phyloP scores from a whole-genome alignment of 768 basidiomycete genomes.

The Leccinum obscurum region DNA sequence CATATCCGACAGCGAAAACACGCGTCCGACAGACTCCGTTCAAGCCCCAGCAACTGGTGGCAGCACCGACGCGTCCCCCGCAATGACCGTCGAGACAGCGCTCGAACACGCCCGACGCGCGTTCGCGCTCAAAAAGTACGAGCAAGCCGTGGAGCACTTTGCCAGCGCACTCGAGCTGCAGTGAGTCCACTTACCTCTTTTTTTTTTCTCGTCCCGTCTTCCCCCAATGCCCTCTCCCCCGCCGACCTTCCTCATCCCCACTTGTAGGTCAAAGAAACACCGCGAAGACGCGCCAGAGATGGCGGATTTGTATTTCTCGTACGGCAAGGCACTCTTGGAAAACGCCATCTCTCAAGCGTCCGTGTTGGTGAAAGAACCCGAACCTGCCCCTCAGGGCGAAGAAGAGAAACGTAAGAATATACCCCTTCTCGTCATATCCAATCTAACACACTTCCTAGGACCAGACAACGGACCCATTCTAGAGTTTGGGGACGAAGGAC shows the following conservation, averaged over 20 bases:
- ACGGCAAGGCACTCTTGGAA: constrained; percentile 91
- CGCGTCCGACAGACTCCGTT: constrained; percentile 1
- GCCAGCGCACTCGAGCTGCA: constrained; percentile 79
- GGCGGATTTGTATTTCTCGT: constrained; percentile 87
- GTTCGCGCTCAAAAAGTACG: constrained; percentile 83
- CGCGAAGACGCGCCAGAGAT: constrained; percentile 82
- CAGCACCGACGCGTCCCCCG: constrained; percentile 28
- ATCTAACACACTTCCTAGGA: constrained; percentile 24
- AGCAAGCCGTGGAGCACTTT: constrained; percentile 83
- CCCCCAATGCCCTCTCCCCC: too few species aligned
- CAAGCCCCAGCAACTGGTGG: neutral
- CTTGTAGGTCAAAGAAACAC: constrained; percentile 63
- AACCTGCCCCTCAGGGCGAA: constrained; percentile 46
- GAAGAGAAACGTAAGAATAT: constrained; percentile 37
- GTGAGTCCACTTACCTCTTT: constrained; percentile 50
- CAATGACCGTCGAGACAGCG: constrained; percentile 48
- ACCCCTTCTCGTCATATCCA: neutral
- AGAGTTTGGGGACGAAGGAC: constrained; percentile 81
- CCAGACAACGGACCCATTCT: constrained; percentile 58
- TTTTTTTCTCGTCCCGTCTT: too few species aligned
- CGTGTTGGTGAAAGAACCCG: constrained; percentile 85
- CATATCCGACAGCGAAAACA: constrained; percentile 11
- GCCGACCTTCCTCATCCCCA: neutral
- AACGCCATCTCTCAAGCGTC: constrained; percentile 84
- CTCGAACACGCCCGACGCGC: constrained; percentile 86